These are phyloP conservation scores for Colletotrichum sp. DNA, from an alignment of 2,329 filamentous ascomycete genomes.

Conservation along the genomic window DNA sequence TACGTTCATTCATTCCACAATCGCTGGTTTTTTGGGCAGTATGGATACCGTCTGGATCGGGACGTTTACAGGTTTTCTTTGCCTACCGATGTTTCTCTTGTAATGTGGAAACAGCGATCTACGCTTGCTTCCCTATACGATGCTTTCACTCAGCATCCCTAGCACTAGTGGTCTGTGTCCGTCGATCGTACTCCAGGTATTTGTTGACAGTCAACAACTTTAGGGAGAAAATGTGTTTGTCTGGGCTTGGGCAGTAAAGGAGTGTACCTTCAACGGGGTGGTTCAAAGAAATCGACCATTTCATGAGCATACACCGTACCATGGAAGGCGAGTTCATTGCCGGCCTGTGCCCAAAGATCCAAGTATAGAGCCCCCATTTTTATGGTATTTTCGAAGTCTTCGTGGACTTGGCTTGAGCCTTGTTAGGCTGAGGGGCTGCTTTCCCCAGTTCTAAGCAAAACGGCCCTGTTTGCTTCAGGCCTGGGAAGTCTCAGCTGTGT, in stretches of 20 bases:
- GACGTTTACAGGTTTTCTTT: background rate
- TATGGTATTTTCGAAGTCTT: background rate
- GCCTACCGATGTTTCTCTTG: background rate
- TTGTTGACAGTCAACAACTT: too few species aligned
- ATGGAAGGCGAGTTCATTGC: too few species aligned
- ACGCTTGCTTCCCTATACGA: background rate
- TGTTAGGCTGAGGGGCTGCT: background rate
- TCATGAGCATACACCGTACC: too few species aligned
- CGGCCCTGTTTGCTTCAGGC: background rate
- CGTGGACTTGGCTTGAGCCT: background rate
- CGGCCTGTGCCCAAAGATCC: background rate
- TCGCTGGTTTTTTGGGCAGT: background rate
- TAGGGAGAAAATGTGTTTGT: background rate
- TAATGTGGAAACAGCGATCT: background rate
- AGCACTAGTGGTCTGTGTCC: background rate
- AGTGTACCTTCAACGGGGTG: background rate
- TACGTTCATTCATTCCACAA: background rate
- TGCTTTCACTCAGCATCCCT: background rate
- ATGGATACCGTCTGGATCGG: background rate
- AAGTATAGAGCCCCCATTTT: fast-evolving
- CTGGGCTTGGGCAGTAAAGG: background rate
- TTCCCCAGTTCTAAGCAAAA: background rate
- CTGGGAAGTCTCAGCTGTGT: background rate
- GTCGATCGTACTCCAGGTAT: background rate
- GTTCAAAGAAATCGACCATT: background rate